A percentile compares a stretch with the other conserved stretches of the same genome.
Conservation (phyloP, 2,329 filamentous ascomycete genomes). For the Trichoderma sp. region DNA sequence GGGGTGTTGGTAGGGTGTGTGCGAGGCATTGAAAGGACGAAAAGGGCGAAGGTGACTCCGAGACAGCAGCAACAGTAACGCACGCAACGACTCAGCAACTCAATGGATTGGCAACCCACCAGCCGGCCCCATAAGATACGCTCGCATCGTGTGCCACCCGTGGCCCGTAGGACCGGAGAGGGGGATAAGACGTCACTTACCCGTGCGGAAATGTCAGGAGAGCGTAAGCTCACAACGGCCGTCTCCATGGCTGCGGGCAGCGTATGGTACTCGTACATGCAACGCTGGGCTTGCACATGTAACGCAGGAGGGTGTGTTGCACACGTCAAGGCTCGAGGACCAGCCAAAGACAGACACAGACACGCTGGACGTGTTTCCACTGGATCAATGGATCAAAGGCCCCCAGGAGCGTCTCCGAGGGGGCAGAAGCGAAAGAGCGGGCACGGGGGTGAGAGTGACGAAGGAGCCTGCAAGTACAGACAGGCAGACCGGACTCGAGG, state of each 20-base stretch:
- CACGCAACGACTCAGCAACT: not conserved
- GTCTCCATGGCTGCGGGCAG: constrained; percentile 17
- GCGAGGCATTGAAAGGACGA: not conserved
- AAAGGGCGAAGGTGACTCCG: not conserved
- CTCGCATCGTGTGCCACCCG: not conserved
- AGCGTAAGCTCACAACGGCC: not conserved
- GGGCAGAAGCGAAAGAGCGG: constrained; percentile 15
- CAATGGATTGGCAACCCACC: not conserved
- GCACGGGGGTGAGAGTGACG: constrained; percentile 17
- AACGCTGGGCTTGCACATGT: not conserved
- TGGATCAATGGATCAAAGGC: not conserved
- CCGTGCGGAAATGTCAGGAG: not conserved
- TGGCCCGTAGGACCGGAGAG: not conserved
- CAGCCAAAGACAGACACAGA: not conserved
- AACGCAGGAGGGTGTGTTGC: constrained; percentile 15
- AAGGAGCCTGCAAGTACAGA: not conserved
- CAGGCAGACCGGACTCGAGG: not conserved
- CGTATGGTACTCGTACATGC: not conserved
- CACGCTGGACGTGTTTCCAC: constrained; percentile 6
- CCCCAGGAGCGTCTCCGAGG: constrained; percentile 11
- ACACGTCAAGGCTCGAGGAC: constrained; percentile 8
- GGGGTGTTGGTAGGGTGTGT: constrained; percentile 20
- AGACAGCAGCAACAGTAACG: not conserved
- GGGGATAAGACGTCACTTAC: constrained; percentile 13
- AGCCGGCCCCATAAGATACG: not conserved